phyloP scores from a whole-genome alignment of 2,329 filamentous ascomycete species.

The Emmonsiellopsis sp. region DNA sequence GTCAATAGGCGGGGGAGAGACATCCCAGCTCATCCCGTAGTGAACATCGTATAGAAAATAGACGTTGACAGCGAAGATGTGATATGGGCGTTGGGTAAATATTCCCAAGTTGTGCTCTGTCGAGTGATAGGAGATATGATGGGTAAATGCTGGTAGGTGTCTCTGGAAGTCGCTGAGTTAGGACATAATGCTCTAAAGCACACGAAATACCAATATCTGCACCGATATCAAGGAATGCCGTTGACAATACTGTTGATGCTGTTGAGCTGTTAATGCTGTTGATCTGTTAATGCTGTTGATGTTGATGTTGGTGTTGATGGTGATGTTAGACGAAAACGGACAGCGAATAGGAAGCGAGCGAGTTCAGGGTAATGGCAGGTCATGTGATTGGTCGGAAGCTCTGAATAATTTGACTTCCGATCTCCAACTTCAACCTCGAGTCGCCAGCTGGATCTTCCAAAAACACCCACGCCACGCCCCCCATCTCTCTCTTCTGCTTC shows the following conservation, averaged over 20 bases:
- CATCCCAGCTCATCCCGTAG: too few species aligned
- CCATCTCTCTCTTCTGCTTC: conserved; percentile 30
- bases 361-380: conserved; percentile 32
- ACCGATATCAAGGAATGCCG: too few species aligned
- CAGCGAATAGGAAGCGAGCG: conserved; percentile 19
- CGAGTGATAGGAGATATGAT: too few species aligned
- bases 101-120: too few species aligned
- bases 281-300: not conserved
- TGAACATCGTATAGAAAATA: too few species aligned
- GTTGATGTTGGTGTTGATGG: not conserved
- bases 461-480: conserved; percentile 35
- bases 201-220: too few species aligned
- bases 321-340: not conserved
- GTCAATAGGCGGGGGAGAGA: too few species aligned
- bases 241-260: not conserved
- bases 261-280: not conserved
- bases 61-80: too few species aligned
- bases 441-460: conserved; percentile 20
- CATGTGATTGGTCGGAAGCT: conserved; percentile 36
- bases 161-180: too few species aligned
- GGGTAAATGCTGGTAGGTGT: too few species aligned
- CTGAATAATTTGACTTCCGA: conserved; percentile 40
- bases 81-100: too few species aligned
- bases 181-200: too few species aligned
- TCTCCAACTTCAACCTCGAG: conserved; percentile 34